phyloP scores from a whole-genome alignment of 805 yeast genomes.

The Cyberlindnera xylosilytica region DNA sequence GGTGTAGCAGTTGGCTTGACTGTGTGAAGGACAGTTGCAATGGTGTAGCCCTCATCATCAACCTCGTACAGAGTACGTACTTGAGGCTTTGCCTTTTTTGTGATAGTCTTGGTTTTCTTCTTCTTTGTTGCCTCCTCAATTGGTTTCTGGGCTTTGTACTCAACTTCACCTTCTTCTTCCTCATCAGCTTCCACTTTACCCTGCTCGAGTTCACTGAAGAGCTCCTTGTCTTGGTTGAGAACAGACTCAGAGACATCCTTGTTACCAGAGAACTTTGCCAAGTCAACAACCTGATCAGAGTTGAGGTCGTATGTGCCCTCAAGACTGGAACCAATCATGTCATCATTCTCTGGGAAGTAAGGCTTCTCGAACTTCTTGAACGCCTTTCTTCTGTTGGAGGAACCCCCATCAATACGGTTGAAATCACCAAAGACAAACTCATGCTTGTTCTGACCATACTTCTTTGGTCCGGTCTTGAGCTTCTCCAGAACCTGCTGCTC shows the following conservation, averaged over 20 bases:
- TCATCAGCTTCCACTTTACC: constrained; percentile 25
- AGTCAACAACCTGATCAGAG: constrained; percentile 24
- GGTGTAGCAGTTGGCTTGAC: constrained; percentile 30
- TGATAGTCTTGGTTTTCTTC: constrained; percentile 11
- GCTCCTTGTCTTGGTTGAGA: constrained; percentile 21
- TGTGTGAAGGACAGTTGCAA: constrained; percentile 29
- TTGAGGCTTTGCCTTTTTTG: constrained; percentile 7
- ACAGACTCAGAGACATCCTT: constrained; percentile 14
- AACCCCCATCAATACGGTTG: constrained; percentile 15
- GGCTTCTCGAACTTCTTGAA: constrained; percentile 19
- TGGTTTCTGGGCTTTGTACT: constrained; percentile 23
- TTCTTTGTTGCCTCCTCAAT: constrained; percentile 21
- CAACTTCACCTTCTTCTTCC: constrained; percentile 28
- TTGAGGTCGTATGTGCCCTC: constrained; percentile 25
- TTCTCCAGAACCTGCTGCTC: constrained; percentile 22
- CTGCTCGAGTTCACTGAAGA: constrained; percentile 24
- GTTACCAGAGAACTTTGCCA: constrained; percentile 5
- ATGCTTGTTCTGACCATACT: constrained; percentile 19
- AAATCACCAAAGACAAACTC: constrained; percentile 22
- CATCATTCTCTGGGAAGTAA: constrained; percentile 12
- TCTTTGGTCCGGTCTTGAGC: constrained; percentile 19
- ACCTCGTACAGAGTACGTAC: constrained; percentile 26
- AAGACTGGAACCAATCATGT: constrained; percentile 12
- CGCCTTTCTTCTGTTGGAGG: constrained; percentile 21
- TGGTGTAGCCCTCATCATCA: constrained; percentile 27